Evolutionary conservation across 2,329 filamentous ascomycete species (phyloP).

Genomic region (Plenodomus lindquistii): DNA sequence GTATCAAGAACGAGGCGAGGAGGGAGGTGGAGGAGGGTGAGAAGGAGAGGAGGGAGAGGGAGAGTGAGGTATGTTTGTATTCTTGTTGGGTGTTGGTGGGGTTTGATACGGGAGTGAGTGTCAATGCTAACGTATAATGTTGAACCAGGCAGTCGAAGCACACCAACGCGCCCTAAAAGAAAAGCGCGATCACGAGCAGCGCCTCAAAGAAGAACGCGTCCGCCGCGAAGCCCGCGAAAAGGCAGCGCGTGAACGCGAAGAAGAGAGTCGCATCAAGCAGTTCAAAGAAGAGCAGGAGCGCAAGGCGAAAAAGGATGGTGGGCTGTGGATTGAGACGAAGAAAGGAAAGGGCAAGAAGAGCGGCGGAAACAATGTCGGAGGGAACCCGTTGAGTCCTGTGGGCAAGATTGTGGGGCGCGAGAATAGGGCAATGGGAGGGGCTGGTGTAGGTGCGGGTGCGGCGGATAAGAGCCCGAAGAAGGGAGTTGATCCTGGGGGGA

Average conservation of each 20-base stretch:
- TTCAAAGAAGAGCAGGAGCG: constrained; percentile 20
- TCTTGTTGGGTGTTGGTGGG: too few relatives aligned
- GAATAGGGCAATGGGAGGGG: not conserved
- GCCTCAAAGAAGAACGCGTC: constrained; percentile 20
- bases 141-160: constrained; percentile 8
- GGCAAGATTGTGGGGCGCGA: not conserved
- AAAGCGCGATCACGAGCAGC: not conserved
- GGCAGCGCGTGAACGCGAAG: constrained; percentile 23
- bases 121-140: not conserved
- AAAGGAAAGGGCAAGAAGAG: constrained; percentile 18
- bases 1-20: constrained; percentile 22
- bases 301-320: constrained; percentile 22
- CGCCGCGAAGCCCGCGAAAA: constrained; percentile 27
- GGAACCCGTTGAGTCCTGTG: not conserved
- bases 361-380: not conserved
- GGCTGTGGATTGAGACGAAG: constrained; percentile 27
- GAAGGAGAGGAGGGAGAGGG: not conserved
- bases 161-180: constrained; percentile 11
- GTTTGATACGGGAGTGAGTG: too few relatives aligned
- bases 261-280: constrained; percentile 11
- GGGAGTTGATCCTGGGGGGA: constrained; percentile 14
- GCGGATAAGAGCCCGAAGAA: constrained; percentile 10
- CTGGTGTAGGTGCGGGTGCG: too few relatives aligned
- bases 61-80: not conserved
- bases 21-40: constrained; percentile 11